Conservation (phyloP, 2,329 filamentous ascomycete genomes). For the Fusarium miscanthi region DNA sequence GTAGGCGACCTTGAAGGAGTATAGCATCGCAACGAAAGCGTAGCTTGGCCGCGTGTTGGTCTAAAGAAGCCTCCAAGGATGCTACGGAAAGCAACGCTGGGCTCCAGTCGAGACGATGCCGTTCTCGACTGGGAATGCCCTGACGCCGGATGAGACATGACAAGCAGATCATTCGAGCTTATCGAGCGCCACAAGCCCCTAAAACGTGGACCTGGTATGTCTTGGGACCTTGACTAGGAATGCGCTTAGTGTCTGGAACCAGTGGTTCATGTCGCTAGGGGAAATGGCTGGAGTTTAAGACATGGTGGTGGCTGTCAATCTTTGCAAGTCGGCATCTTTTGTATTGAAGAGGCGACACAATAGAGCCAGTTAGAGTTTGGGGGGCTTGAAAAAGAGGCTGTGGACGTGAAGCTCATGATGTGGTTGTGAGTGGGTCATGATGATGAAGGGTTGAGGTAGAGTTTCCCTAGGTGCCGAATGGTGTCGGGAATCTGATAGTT, state of each 20-base stretch:
- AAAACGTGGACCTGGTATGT: conserved; percentile 38
- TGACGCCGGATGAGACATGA: conserved; percentile 19
- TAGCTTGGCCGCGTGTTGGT: conserved; percentile 12
- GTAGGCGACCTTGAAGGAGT: background rate
- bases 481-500: conserved; percentile 6
- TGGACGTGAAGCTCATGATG: background rate
- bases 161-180: background rate
- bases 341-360: background rate
- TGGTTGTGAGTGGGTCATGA: conserved; percentile 1
- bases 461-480: background rate
- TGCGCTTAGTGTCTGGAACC: conserved; percentile 33
- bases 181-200: conserved; percentile 18
- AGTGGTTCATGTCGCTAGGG: conserved; percentile 4
- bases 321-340: background rate
- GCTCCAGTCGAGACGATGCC: conserved; percentile 3
- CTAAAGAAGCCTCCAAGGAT: conserved; percentile 10
- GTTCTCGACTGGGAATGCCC: conserved; percentile 17
- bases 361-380: background rate
- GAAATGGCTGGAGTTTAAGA: conserved; percentile 4
- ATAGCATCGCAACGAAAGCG: conserved; percentile 27
- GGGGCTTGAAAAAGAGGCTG: background rate
- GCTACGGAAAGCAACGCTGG: conserved; percentile 31
- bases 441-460: conserved; percentile 1
- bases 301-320: conserved; percentile 3
- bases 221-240: conserved; percentile 28